Base-by-base conservation (phyloP, 2,329 filamentous ascomycete species). In the Arachnomyces sp. region DNA sequence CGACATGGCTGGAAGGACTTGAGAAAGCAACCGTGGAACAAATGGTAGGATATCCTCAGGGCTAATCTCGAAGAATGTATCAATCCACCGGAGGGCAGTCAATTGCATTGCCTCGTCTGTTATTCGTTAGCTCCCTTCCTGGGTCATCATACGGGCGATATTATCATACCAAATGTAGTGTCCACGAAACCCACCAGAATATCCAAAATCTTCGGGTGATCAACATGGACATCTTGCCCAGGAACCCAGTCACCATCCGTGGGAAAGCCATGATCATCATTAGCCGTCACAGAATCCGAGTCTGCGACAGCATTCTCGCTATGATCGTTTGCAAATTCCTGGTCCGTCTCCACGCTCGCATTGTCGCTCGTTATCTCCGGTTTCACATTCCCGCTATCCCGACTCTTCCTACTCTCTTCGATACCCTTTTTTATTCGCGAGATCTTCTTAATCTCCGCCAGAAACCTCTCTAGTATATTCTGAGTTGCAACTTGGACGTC, bases 401-500 rank as follows among this genome's bases (percentile, higher is more conserved):
- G 68, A 39, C 72, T 73, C 49, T 81, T 88, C 51, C 79, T 82
- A 59, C 85, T 94, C 55, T 95, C 88, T 31, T 83, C 78, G 39
- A 98, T 84, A 2, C 89, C 88, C 56, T 89, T 92, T 64, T 94
- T 95, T 44, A 98, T 81, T 11, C 83, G 79, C 11, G 90, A 82
- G 44, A 98, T 96, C 49, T 90, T 84, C 64, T 90, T 94, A 55
- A 98, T 96, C 63, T 98, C 92, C 37, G 76, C 79, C 13, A 98
- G 68, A 52, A 98, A 96, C 48, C 86, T 82, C 60, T 96, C 90
- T 15, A 98, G 68, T 35, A 88, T 85, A 17, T 77, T 78, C 59
- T 94, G 89, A 0, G 92, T 96, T 31, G 87, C 84, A 39, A 90
- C 87, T 54, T 94, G 86, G n/a, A 98, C 92, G 60, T 98, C 92